Conservation (phyloP, 208 protist species). For the Leishmania guyanensis region DNA sequence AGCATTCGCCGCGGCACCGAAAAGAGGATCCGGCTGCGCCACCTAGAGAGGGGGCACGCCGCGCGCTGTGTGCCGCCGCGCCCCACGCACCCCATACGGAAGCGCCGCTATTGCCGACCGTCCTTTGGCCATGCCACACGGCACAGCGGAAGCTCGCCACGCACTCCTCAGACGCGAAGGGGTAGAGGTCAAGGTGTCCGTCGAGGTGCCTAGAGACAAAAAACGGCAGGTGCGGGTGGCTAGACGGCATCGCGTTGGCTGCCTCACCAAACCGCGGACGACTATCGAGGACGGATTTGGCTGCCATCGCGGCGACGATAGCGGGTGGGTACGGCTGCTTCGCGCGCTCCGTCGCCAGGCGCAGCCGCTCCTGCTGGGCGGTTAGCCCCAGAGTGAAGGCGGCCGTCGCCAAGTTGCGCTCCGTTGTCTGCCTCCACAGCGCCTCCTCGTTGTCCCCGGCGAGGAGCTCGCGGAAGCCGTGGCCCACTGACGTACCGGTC, state of each 20-base stretch:
- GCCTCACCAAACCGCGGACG: constrained; percentile 43
- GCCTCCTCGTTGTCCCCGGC: constrained; percentile 73
- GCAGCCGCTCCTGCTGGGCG: constrained; percentile 29
- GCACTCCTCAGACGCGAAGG: constrained; percentile 73
- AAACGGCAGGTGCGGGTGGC: constrained; percentile 86
- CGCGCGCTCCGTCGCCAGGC: constrained; percentile 13
- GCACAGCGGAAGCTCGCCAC: constrained; percentile 66
- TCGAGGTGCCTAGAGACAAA: constrained; percentile 65
- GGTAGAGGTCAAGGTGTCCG: constrained; percentile 78
- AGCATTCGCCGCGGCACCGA: background rate
- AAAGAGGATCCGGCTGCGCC: background rate
- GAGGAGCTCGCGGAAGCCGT: constrained; percentile 82
- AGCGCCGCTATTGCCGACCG: background rate
- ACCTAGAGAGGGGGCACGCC: background rate
- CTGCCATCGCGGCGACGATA: constrained; percentile 16
- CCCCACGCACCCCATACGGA: constrained; percentile 18
- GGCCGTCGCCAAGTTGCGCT: constrained; percentile 68
- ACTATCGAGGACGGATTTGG: constrained; percentile 27
- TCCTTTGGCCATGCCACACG: constrained; percentile 9
- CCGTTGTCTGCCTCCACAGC: constrained; percentile 47
- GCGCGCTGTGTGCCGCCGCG: background rate
- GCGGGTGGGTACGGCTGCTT: constrained; percentile 13
- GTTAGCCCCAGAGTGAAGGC: constrained; percentile 51
- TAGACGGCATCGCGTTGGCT: constrained; percentile 34
- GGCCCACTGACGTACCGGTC: constrained; percentile 51